phyloP scores from a whole-genome alignment of 768 basidiomycete genomes.

The Paxillus ammoniavirescens region DNA sequence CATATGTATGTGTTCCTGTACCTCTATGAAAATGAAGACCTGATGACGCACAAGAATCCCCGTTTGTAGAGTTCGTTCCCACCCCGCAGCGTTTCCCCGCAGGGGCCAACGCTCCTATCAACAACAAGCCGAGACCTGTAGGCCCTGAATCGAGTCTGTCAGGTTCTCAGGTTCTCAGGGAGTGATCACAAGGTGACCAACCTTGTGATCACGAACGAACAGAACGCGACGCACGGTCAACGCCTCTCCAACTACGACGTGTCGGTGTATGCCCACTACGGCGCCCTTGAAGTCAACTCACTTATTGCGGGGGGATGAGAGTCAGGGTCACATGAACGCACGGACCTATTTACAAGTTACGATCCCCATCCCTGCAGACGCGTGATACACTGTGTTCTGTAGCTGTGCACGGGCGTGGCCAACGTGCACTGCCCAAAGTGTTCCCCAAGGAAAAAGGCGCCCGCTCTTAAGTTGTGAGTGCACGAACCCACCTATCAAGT shows the following conservation, averaged over 20 bases:
- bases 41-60: slow-evolving; percentile 12
- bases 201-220: background rate
- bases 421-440: background rate
- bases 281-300: slow-evolving; percentile 30
- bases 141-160: slow-evolving; percentile 25
- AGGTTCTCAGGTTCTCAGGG: slow-evolving; percentile 19
- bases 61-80: slow-evolving; percentile 23
- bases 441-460: background rate
- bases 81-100: slow-evolving; percentile 21
- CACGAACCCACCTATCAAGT: background rate
- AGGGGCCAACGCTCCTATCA: slow-evolving; percentile 14
- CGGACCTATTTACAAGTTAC: background rate
- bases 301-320: slow-evolving; percentile 1
- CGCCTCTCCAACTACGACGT: slow-evolving; percentile 32
- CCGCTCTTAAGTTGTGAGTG: background rate
- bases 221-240: background rate
- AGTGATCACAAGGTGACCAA: slow-evolving; percentile 1
- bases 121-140: slow-evolving; percentile 28
- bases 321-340: background rate
- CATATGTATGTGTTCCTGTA: no score
- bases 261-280: slow-evolving; percentile 22
- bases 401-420: background rate
- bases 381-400: background rate
- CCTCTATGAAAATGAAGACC: background rate
- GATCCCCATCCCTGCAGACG: background rate